phyloP scores from a whole-genome alignment of 768 basidiomycete genomes.

The Guyanaporus albipodus region DNA sequence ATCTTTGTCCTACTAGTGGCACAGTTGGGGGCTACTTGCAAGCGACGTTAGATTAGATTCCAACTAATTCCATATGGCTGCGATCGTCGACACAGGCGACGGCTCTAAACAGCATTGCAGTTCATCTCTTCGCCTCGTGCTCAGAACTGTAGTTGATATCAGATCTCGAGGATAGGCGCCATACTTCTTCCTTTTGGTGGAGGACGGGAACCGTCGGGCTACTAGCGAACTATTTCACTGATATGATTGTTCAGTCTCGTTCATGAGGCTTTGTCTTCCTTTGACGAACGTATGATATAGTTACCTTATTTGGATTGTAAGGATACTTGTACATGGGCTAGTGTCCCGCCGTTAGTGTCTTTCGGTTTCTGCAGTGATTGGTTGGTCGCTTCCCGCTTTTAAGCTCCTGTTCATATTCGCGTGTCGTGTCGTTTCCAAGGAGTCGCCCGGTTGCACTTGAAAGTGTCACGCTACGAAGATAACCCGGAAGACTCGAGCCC shows the following conservation, averaged over 20 bases:
- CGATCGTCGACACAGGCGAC: slow-evolving; percentile 36
- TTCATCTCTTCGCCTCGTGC: too few species aligned
- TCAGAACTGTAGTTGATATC: too few species aligned
- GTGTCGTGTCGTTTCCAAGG: not conserved
- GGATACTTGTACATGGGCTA: too few species aligned
- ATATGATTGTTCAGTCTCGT: too few species aligned
- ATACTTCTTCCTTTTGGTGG: too few species aligned
- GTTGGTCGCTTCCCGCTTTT: not conserved
- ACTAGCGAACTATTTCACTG: too few species aligned
- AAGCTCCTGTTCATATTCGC: slow-evolving; percentile 1
- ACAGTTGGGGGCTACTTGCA: slow-evolving; percentile 35
- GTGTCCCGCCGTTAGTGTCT: not conserved
- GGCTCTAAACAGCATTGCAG: too few species aligned
- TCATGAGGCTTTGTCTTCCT: too few species aligned
- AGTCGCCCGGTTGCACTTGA: slow-evolving; percentile 2
- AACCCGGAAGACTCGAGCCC: slow-evolving; percentile 14
- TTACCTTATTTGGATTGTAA: not conserved
- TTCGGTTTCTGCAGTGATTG: not conserved
- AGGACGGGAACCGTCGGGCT: too few species aligned
- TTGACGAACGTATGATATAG: too few species aligned
- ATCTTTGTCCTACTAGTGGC: slow-evolving; percentile 32
- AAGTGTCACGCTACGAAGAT: slow-evolving; percentile 13
- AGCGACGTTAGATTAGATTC: slow-evolving; percentile 18
- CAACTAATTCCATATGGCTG: not conserved
- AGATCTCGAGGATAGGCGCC: too few species aligned